Conservation (phyloP, 192 early-diverging fungal species). For the Coemansia sp. region DNA sequence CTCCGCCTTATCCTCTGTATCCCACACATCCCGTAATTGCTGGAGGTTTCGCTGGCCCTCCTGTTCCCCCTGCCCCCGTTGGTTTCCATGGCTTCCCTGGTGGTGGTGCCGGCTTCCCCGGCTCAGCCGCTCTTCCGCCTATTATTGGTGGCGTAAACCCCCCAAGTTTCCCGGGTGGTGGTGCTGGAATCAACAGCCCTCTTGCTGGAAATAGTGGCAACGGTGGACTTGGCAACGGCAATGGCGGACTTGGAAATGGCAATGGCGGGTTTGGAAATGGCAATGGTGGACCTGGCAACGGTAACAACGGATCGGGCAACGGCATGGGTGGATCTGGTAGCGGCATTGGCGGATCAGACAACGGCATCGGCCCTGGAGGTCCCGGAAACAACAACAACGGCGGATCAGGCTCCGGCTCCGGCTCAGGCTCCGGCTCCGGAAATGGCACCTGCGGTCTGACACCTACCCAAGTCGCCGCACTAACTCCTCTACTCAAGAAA, state of each 20-base stretch:
- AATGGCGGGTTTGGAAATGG: neutral
- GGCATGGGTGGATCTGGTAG: neutral
- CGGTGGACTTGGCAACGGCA: slow-evolving; percentile 6
- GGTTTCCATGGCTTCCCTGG: slow-evolving; percentile 6
- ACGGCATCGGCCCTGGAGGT: neutral
- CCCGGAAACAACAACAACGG: neutral
- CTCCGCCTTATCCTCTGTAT: too few relatives aligned
- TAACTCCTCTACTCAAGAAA: slow-evolving; percentile 39
- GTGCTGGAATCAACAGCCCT: too few relatives aligned
- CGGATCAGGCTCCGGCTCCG: slow-evolving; percentile 3
- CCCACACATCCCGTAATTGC: slow-evolving; percentile 2
- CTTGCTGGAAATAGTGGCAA: too few relatives aligned
- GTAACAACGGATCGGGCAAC: neutral
- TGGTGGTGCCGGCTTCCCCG: slow-evolving; percentile 9
- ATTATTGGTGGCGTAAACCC: too few relatives aligned
- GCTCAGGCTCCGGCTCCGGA: slow-evolving; percentile 7
- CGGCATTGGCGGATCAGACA: slow-evolving; percentile 1
- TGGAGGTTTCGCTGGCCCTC: slow-evolving; percentile 6
- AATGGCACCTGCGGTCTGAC: slow-evolving; percentile 29
- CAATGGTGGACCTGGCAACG: neutral
- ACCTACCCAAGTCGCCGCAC: slow-evolving; percentile 18
- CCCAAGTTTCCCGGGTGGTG: too few relatives aligned
- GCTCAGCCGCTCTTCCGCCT: neutral
- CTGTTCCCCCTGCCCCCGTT: slow-evolving; percentile 3
- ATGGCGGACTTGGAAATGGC: neutral